A percentile compares a stretch with the other conserved stretches of the same genome.
Evolutionary conservation across 169 alveolate species (phyloP).

Genomic region (Fabrea salina): DNA sequence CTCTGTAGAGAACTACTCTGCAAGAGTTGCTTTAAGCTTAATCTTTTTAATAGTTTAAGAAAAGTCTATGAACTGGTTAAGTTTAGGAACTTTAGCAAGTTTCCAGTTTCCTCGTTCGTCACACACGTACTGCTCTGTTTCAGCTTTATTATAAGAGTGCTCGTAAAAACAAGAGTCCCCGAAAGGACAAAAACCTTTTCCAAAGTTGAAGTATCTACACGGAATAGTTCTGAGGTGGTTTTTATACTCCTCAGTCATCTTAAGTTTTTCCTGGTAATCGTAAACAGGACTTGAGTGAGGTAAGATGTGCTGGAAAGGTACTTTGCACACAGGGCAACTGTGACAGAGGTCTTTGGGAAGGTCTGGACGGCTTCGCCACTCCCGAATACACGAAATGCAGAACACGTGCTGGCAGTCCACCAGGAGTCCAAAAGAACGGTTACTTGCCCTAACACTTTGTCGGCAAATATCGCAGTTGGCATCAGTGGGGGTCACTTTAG

Average conservation of each 20-base stretch:
- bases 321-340: slow-evolving; percentile 57
- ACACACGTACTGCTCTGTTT: too few species aligned
- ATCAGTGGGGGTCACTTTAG: slow-evolving; percentile 31
- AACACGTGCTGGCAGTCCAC: slow-evolving; percentile 52
- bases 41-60: too few species aligned
- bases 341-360: slow-evolving; percentile 41
- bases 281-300: slow-evolving; percentile 39
- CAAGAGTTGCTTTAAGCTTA: too few species aligned
- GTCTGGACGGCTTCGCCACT: slow-evolving; percentile 49
- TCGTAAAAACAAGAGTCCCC: slow-evolving; percentile 50
- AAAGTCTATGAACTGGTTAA: too few species aligned
- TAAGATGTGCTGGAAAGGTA: slow-evolving; percentile 34
- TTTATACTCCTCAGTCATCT: slow-evolving; percentile 39
- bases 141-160: slow-evolving; percentile 43
- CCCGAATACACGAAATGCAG: slow-evolving; percentile 56
- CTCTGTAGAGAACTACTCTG: too few species aligned
- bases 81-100: too few species aligned
- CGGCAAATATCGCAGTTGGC: slow-evolving; percentile 55
- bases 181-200: slow-evolving; percentile 62
- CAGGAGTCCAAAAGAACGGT: slow-evolving; percentile 47
- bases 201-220: slow-evolving; percentile 55
- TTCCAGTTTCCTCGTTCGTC: too few species aligned
- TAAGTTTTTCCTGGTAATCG: slow-evolving; percentile 45
- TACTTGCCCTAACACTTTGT: slow-evolving; percentile 33
- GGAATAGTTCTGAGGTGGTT: slow-evolving; percentile 38